Percentiles rank a stretch among this genome's conserved stretches.
Conservation (phyloP, 495 filamentous ascomycete genomes). For the Massariosphaeria phaeospora region DNA sequence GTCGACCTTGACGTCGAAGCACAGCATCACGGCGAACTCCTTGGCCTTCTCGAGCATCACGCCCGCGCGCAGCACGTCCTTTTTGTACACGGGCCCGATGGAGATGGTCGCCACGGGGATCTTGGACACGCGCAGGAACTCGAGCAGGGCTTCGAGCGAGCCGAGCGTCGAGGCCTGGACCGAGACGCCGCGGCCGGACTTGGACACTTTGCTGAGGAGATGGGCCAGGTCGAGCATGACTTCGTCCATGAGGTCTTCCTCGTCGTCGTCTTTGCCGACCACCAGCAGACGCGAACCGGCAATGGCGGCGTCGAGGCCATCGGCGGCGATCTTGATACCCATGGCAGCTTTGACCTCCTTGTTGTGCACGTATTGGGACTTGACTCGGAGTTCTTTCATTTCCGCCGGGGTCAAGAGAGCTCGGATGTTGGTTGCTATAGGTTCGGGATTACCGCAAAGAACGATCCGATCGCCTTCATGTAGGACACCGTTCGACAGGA, state of each 20-base stretch:
- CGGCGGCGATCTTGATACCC: conserved; percentile 97
- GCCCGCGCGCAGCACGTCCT: conserved; percentile 94
- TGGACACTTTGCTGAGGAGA: conserved; percentile 83
- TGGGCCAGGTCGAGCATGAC: conserved; percentile 93
- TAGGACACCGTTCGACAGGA: conserved; percentile 92
- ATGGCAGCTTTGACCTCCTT: conserved; percentile 98
- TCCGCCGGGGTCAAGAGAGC: conserved; percentile 93
- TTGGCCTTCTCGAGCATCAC: conserved; percentile 95
- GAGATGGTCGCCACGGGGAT: conserved; percentile 97
- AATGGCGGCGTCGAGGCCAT: conserved; percentile 93
- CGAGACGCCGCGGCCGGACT: conserved; percentile 84
- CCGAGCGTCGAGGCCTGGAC: conserved; percentile 98
- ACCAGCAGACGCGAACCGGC: conserved; percentile 92
- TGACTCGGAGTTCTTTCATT: conserved; percentile 90
- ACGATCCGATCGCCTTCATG: conserved; percentile 93
- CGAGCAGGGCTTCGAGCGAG: conserved; percentile 91
- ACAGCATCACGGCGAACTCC: conserved; percentile 97
- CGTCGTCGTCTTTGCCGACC: conserved; percentile 90
- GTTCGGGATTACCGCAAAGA: conserved; percentile 88
- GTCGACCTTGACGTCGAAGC: conserved; percentile 99
- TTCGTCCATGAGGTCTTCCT: conserved; percentile 93
- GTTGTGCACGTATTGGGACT: conserved; percentile 94
- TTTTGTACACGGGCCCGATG: conserved; percentile 97
- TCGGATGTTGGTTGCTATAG: conserved; percentile 91
- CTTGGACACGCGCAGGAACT: conserved; percentile 90